Base-by-base conservation (phyloP, 257 asterid genomes). In the Solanum habrochaites region DNA sequence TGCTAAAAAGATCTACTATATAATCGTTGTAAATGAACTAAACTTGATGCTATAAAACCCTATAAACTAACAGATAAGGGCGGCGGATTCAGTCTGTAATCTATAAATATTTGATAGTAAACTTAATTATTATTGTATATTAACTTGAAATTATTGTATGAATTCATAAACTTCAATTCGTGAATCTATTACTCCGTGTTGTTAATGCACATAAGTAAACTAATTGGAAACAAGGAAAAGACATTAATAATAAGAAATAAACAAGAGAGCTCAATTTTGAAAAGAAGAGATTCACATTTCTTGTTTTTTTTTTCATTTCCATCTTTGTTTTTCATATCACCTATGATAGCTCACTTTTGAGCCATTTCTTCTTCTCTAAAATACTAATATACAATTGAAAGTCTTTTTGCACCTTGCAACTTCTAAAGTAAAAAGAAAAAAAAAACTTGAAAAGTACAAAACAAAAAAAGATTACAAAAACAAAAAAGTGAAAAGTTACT, bases 331-430 rank as follows among this genome's bases (percentile, higher is more conserved):
- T 42, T 25, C 82, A 75, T 25, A 13, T 77, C 83, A 42, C 66
- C 43, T 58, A 49, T 67, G 2, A 32, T 70, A 85, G 87, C 43
- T 67, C 87, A 67, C 87, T 70, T 85, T 85, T 32, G 87, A 85
- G 82, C 86, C 25, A 64, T 60, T 23, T 80, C 86, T 84, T 84
- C 86, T 45, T 58, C 67, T 2, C 66, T 39, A 71, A 32, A 32
- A 71, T 77, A 49, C 40, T 85, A 71, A 85, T 85, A 85, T 85
- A 85, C 87, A 85, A 49, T 49, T 85, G 73, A 21, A 71, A 71
- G 77, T 77, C 12, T n/a, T 14, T 69, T 43, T 85, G 75, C 86
- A 43, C 37, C 85, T 43, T 42, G 80, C 83, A 86, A 15, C 45
- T 82, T 64, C 31, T 52, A 87, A 60, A 37, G 35, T 32, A 47